Conservation (phyloP, 768 basidiomycete genomes). For the Pleurotus citrinopileatus region DNA sequence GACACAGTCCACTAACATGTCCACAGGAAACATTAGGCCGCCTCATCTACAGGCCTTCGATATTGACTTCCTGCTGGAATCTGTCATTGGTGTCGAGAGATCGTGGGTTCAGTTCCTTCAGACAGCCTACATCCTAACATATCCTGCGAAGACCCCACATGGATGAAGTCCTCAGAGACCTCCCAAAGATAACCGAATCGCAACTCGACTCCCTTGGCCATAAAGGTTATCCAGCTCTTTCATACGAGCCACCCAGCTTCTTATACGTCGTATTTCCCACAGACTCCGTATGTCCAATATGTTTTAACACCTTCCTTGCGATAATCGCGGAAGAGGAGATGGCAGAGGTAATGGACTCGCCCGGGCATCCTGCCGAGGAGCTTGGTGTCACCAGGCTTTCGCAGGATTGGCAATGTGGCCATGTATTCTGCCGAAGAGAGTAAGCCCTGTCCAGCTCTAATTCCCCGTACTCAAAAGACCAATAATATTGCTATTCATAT, state of each 20-base stretch:
- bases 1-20: no score
- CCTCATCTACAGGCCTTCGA: background rate
- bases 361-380: conserved; percentile 66
- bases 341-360: conserved; percentile 74
- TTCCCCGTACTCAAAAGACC: conserved; percentile 8
- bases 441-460: conserved; percentile 31
- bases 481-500: no score
- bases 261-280: background rate
- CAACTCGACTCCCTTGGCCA: conserved; percentile 46
- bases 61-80: background rate
- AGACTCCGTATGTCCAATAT: conserved; percentile 79
- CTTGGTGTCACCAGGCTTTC: conserved; percentile 67
- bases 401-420: conserved; percentile 52
- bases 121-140: background rate
- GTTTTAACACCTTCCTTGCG: conserved; percentile 65
- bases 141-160: conserved; percentile 23
- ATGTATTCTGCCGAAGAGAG: conserved; percentile 84
- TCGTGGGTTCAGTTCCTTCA: background rate
- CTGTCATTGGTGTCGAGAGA: background rate
- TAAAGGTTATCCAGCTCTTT: conserved; percentile 31
- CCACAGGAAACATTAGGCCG: background rate
- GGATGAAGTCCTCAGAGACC: conserved; percentile 36
- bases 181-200: conserved; percentile 51
- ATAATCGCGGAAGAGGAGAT: conserved; percentile 74
- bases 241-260: background rate